phyloP scores from a whole-genome alignment of 805 yeast genomes.

The Nematodospora valgi region DNA sequence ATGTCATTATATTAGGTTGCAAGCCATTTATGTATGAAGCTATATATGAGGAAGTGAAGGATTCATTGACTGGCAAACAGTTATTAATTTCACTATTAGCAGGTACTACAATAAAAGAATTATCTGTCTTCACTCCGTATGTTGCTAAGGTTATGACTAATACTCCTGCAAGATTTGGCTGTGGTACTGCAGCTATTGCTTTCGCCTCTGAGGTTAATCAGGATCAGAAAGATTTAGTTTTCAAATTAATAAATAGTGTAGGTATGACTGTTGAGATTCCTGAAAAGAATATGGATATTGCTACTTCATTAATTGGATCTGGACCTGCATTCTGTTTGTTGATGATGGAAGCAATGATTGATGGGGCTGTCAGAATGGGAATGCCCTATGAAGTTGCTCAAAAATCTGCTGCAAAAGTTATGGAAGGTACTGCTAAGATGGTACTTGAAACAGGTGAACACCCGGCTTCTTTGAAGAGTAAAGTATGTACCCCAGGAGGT shows the following conservation, averaged over 20 bases:
- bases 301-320: conserved; percentile 91
- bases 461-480: conserved; percentile 83
- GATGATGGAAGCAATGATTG: conserved; percentile 87
- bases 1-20: conserved; percentile 76
- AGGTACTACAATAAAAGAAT: conserved; percentile 82
- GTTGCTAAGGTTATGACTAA: conserved; percentile 97
- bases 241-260: conserved; percentile 56
- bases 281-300: conserved; percentile 94
- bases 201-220: conserved; percentile 51
- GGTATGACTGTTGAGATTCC: conserved; percentile 69
- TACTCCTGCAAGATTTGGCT: conserved; percentile 91
- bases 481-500: conserved; percentile 96
- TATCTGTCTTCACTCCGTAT: conserved; percentile 48
- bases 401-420: conserved; percentile 86
- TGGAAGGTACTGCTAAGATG: conserved; percentile 94
- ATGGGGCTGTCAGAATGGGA: conserved; percentile 94
- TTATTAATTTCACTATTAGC: conserved; percentile 82
- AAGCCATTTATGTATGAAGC: conserved; percentile 78
- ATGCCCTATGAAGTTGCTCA: conserved; percentile 80
- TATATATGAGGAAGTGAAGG: conserved; percentile 51
- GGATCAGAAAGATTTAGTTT: conserved; percentile 43
- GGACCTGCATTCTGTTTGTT: conserved; percentile 93
- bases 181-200: conserved; percentile 92
- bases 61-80: conserved; percentile 46
- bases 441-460: conserved; percentile 76